Percentiles rank a stretch among this genome's conserved stretches.
Evolutionary conservation across 768 basidiomycete genomes (phyloP).

Genomic region (Mycena polygramma): DNA sequence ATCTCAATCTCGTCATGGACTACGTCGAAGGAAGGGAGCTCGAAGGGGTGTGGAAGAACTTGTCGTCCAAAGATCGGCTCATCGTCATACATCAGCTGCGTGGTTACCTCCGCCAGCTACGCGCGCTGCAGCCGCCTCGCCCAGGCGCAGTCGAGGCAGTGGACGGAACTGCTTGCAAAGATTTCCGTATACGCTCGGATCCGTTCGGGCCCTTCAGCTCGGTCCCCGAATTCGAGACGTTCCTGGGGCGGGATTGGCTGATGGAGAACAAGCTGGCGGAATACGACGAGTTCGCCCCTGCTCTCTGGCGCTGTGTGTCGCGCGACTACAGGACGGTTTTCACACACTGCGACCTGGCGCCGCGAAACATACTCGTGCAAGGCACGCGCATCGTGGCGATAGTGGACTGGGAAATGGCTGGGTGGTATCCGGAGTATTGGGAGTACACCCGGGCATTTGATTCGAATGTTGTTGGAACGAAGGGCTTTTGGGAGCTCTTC

Average conservation of each 20-base stretch:
- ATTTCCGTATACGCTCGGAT: background rate
- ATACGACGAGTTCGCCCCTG: background rate
- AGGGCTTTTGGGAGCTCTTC: too few relatives aligned
- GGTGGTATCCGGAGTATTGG: background rate
- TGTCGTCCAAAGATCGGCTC: background rate
- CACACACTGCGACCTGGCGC: slow-evolving; percentile 5
- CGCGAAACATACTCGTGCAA: background rate
- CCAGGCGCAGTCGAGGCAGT: slow-evolving; percentile 10
- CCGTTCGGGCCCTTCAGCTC: slow-evolving; percentile 6
- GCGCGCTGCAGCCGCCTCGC: background rate
- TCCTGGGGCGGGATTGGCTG: slow-evolving; percentile 2
- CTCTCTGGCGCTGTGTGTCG: slow-evolving; percentile 2
- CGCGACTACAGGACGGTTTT: background rate
- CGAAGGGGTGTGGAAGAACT: background rate
- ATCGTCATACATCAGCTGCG: background rate
- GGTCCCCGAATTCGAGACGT: slow-evolving; percentile 2
- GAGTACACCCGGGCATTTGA: too few relatives aligned
- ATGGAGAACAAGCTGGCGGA: slow-evolving; percentile 1
- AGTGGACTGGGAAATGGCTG: too few relatives aligned
- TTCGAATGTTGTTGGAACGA: too few relatives aligned
- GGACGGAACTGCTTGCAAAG: slow-evolving; percentile 7
- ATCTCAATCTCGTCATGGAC: slow-evolving; percentile 12
- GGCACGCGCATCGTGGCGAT: too few relatives aligned
- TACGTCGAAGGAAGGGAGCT: slow-evolving; percentile 9
- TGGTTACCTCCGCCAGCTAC: background rate